Percentiles rank a stretch among this genome's conserved stretches.
Evolutionary conservation across 768 basidiomycete species (phyloP).

Genomic region (Trametes coccinea): DNA sequence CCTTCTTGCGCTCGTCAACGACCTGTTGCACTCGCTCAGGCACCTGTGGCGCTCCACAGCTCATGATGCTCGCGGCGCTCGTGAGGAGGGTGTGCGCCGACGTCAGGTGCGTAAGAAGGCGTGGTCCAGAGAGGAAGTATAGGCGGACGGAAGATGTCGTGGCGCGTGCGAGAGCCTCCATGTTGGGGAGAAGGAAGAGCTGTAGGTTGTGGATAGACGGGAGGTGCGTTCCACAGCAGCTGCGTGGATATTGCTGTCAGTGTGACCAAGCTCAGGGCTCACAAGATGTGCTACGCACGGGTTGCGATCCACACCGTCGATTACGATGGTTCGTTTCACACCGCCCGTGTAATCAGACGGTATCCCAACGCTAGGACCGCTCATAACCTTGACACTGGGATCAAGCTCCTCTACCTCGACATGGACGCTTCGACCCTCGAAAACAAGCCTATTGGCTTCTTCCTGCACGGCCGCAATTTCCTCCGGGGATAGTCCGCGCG

Average conservation of each 20-base stretch:
- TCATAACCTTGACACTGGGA: conserved; percentile 38
- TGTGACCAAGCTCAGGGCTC: background rate
- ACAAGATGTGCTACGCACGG: conserved; percentile 50
- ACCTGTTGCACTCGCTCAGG: conserved; percentile 69
- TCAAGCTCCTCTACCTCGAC: conserved; percentile 77
- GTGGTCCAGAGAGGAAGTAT: conserved; percentile 81
- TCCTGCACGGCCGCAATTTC: conserved; percentile 64
- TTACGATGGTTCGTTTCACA: conserved; percentile 76
- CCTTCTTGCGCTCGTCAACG: conserved; percentile 63
- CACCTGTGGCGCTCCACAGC: conserved; percentile 65
- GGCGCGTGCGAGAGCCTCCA: conserved; percentile 63
- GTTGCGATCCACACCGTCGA: conserved; percentile 80
- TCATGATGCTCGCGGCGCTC: conserved; percentile 58
- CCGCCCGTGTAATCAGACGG: conserved; percentile 76
- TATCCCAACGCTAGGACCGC: conserved; percentile 54
- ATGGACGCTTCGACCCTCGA: conserved; percentile 64
- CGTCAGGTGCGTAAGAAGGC: conserved; percentile 64
- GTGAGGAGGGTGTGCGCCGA: conserved; percentile 58
- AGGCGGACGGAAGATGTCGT: conserved; percentile 67
- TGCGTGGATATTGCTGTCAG: conserved; percentile 28
- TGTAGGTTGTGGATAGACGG: conserved; percentile 75
- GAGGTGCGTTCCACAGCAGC: conserved; percentile 84
- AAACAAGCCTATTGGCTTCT: conserved; percentile 66
- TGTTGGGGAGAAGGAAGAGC: conserved; percentile 69
- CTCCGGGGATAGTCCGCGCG: conserved; percentile 61